Conservation (phyloP, 2,329 filamentous ascomycete genomes). For the Xylariaceae sp. region DNA sequence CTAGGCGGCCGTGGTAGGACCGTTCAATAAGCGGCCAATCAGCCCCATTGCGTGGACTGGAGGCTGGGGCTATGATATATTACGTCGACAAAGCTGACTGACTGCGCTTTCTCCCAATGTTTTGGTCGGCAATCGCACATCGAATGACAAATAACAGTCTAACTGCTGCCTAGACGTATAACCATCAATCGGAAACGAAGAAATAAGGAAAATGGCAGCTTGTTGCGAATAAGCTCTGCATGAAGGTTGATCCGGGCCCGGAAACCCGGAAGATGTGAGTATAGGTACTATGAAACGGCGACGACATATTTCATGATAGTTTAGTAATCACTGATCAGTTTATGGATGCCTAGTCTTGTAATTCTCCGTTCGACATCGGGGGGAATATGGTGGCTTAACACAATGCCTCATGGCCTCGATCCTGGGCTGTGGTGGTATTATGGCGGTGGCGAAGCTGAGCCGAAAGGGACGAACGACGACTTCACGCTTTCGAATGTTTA, state of each 20-base stretch:
- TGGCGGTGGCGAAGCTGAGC: slow-evolving; percentile 11
- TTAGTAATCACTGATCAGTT: neutral
- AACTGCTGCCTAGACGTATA: too few relatives aligned
- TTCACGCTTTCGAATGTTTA: neutral
- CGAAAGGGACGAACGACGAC: slow-evolving; percentile 2
- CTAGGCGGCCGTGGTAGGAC: neutral
- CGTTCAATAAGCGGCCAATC: neutral
- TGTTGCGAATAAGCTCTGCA: neutral
- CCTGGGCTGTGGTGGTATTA: neutral
- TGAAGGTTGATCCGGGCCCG: neutral
- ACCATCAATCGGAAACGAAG: too few relatives aligned
- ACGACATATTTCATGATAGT: neutral
- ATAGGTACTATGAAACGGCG: neutral
- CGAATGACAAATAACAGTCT: neutral
- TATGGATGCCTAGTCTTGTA: neutral
- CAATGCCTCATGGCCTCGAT: neutral
- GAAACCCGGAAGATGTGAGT: neutral
- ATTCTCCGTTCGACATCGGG: neutral
- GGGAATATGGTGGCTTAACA: neutral
- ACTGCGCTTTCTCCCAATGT: neutral
- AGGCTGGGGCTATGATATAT: too few relatives aligned
- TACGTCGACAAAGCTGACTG: neutral
- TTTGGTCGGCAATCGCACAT: neutral
- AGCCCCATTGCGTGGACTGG: too few relatives aligned
- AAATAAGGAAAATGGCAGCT: neutral